Conservation (phyloP, 2,329 filamentous ascomycete genomes). For the Xylariaceae sp. region DNA sequence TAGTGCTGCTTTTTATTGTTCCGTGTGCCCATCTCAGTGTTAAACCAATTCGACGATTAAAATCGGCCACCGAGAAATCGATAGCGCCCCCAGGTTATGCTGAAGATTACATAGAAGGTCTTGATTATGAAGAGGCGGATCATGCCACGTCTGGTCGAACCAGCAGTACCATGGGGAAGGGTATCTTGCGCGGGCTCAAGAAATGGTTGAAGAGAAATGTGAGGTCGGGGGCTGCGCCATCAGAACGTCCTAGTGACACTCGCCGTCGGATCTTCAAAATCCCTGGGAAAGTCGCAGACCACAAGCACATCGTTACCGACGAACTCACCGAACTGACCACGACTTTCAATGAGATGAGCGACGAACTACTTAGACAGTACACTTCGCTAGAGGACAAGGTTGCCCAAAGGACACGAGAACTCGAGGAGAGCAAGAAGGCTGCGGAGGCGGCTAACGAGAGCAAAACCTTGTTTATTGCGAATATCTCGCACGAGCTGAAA, state of each 20-base stretch:
- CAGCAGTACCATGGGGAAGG: conserved; percentile 51
- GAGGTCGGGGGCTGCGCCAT: conserved; percentile 36
- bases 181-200: conserved; percentile 48
- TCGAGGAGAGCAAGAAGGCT: conserved; percentile 89
- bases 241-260: conserved; percentile 48
- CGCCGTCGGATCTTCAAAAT: conserved; percentile 75
- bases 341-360: conserved; percentile 94
- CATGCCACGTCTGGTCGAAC: conserved; percentile 31
- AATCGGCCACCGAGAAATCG: conserved; percentile 76
- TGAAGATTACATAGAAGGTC: conserved; percentile 52
- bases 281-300: conserved; percentile 79
- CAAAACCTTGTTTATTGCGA: conserved; percentile 97
- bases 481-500: conserved; percentile 87
- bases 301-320: conserved; percentile 79
- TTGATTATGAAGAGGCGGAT: conserved; percentile 56
- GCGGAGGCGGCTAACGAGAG: conserved; percentile 95
- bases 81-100: conserved; percentile 70
- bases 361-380: conserved; percentile 88
- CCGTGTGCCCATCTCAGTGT: conserved; percentile 85
- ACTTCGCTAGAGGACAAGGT: conserved; percentile 84
- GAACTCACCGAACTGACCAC: conserved; percentile 82
- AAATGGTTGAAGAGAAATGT: conserved; percentile 46
- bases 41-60: conserved; percentile 77
- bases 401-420: conserved; percentile 78
- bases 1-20: conserved; percentile 74